Percentiles rank a stretch among this genome's conserved stretches.
phyloP scores from a whole-genome alignment of 1,284 basidiomycete species.

The Albatrellus sp. region DNA sequence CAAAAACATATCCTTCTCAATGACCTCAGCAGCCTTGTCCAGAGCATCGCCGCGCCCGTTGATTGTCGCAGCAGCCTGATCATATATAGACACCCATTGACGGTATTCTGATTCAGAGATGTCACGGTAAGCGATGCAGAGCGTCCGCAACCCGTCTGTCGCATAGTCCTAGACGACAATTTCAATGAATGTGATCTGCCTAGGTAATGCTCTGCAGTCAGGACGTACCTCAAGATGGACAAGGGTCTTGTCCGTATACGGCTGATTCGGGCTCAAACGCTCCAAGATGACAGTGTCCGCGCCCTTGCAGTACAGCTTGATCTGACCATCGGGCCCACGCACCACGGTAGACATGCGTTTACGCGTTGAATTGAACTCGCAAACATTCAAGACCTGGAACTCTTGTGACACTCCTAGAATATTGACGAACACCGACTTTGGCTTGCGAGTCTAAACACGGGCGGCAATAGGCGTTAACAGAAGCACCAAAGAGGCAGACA shows the following conservation, averaged over 20 bases:
- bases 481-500: background rate
- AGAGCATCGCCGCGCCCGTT: conserved; percentile 89
- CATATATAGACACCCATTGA: conserved; percentile 82
- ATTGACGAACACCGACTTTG: conserved; percentile 86
- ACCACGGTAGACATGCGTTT: conserved; percentile 98
- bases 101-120: conserved; percentile 84
- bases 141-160: conserved; percentile 90
- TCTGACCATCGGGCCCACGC: conserved; percentile 77
- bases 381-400: conserved; percentile 91
- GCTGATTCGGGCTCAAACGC: conserved; percentile 71
- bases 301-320: conserved; percentile 95
- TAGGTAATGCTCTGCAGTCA: background rate
- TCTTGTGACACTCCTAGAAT: conserved; percentile 66
- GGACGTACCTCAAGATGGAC: conserved; percentile 74
- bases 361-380: conserved; percentile 96
- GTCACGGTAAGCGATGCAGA: conserved; percentile 93
- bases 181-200: conserved; percentile 5
- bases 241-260: conserved; percentile 79
- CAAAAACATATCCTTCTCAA: conserved; percentile 88
- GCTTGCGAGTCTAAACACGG: conserved; percentile 72
- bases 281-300: conserved; percentile 97
- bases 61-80: conserved; percentile 87
- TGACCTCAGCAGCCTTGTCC: conserved; percentile 89
- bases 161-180: conserved; percentile 72
- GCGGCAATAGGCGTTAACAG: background rate